Conservation (phyloP, 2,329 filamentous ascomycete genomes). For the Cladosporium sp. region DNA sequence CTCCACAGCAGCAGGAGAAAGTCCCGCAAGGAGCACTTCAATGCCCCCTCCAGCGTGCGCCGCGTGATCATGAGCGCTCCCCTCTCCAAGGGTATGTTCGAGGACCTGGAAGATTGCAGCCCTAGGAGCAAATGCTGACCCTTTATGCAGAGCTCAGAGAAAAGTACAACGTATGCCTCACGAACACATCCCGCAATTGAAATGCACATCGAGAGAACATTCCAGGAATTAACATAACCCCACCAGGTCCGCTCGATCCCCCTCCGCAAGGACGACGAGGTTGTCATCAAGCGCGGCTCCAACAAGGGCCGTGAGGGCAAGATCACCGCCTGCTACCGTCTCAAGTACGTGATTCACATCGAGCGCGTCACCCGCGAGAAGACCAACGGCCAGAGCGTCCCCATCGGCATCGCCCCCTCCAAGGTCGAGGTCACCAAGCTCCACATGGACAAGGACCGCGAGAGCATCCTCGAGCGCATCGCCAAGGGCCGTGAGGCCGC, state of each 20-base stretch:
- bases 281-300: slow-evolving; percentile 83
- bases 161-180: slow-evolving; percentile 81
- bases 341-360: slow-evolving; percentile 96
- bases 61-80: slow-evolving; percentile 96
- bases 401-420: slow-evolving; percentile 89
- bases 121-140: slow-evolving; percentile 22
- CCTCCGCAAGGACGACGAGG: slow-evolving; percentile 83
- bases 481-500: slow-evolving; percentile 69
- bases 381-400: slow-evolving; percentile 92
- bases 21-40: slow-evolving; percentile 98
- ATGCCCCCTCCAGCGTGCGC: slow-evolving; percentile 88
- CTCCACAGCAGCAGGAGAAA: slow-evolving; percentile 87
- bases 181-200: neutral
- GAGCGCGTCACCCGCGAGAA: slow-evolving; percentile 97
- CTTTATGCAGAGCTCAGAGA: slow-evolving; percentile 67
- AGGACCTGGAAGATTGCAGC: slow-evolving; percentile 8
- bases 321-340: slow-evolving; percentile 94
- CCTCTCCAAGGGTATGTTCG: slow-evolving; percentile 66
- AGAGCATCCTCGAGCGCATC: slow-evolving; percentile 82
- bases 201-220: neutral
- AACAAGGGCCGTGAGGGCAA: slow-evolving; percentile 99
- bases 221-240: slow-evolving; percentile 16
- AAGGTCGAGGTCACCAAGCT: slow-evolving; percentile 99
- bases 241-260: slow-evolving; percentile 85
- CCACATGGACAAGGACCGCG: slow-evolving; percentile 95